These are phyloP conservation scores for Exophiala viscosa DNA, from an alignment of 2,329 filamentous ascomycete genomes.

Conservation along the genomic window DNA sequence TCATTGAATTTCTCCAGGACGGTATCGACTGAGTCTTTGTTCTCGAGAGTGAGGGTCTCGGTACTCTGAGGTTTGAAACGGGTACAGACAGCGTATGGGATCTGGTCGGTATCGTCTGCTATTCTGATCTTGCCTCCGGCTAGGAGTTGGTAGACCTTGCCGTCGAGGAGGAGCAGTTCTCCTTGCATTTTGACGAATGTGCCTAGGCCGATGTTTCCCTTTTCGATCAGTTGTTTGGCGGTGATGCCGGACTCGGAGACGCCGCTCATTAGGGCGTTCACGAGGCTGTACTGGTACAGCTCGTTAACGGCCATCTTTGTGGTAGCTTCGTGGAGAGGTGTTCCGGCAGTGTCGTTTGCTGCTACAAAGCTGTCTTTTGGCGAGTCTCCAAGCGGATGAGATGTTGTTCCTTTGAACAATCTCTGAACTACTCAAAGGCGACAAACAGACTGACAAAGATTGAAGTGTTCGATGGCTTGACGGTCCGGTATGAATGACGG, in stretches of 20 bases:
- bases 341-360: too few relatives aligned
- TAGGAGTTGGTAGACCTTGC: conserved; percentile 41
- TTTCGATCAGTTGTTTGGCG: conserved; percentile 43
- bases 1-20: conserved; percentile 25
- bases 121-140: conserved; percentile 35
- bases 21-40: conserved; percentile 27
- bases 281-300: conserved; percentile 44
- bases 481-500: background rate
- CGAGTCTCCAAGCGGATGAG: background rate
- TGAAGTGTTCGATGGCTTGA: background rate
- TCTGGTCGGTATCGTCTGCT: conserved; percentile 34
- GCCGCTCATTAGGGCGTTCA: conserved; percentile 45
- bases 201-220: conserved; percentile 51
- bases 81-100: conserved; percentile 39
- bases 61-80: conserved; percentile 31
- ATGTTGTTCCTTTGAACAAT: background rate
- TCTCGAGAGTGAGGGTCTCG: conserved; percentile 18
- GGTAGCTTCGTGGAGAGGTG: background rate
- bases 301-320: conserved; percentile 36
- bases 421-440: too few relatives aligned
- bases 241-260: conserved; percentile 47
- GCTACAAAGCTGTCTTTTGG: too few relatives aligned
- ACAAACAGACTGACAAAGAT: too few relatives aligned
- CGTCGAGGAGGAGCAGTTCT: conserved; percentile 43
- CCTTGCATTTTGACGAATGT: conserved; percentile 45